Evolutionary conservation across 1,284 basidiomycete genomes (phyloP).

Genomic region (Butyriboletus appendiculatus): DNA sequence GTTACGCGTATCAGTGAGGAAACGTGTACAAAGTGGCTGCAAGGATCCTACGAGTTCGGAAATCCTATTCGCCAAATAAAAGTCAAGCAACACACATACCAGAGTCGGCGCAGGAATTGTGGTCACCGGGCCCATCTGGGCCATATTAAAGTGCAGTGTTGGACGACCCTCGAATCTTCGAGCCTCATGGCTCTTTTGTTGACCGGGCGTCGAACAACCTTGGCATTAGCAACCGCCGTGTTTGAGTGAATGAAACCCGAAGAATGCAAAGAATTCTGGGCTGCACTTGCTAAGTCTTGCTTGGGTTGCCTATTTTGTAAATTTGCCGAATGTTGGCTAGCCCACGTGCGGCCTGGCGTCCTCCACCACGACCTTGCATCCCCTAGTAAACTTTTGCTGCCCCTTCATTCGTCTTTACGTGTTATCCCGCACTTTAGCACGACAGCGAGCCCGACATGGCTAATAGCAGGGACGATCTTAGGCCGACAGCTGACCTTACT

Average conservation of each 20-base stretch:
- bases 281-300: too few relatives aligned
- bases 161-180: not conserved
- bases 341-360: conserved; percentile 20
- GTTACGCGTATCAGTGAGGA: too few relatives aligned
- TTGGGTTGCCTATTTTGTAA: conserved; percentile 20
- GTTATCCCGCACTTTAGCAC: not conserved
- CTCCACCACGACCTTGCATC: conserved; percentile 12
- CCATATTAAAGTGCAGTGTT: not conserved
- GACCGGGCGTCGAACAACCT: not conserved
- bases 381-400: conserved; percentile 1
- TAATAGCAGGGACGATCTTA: conserved; percentile 13
- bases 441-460: conserved; percentile 16
- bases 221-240: not conserved
- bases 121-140: not conserved
- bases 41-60: not conserved
- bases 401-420: not conserved
- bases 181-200: not conserved
- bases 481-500: not conserved
- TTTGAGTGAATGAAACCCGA: too few relatives aligned
- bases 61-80: not conserved
- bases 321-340: not conserved
- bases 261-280: too few relatives aligned
- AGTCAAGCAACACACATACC: not conserved
- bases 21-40: not conserved
- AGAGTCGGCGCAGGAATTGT: not conserved